phyloP scores from a whole-genome alignment of 345 rosid genomes.

The Leavenworthia alabamica region DNA sequence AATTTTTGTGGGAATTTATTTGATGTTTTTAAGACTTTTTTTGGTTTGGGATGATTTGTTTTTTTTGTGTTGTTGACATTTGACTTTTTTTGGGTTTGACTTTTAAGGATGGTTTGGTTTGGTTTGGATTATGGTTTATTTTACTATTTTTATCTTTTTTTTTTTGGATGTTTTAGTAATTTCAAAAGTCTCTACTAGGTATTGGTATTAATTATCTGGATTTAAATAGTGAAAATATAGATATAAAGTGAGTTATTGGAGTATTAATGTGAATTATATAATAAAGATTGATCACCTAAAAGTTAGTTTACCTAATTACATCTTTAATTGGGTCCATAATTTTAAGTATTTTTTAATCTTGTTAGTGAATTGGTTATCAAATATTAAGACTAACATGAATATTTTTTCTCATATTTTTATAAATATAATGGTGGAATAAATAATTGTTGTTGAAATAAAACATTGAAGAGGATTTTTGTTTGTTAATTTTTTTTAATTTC shows the following conservation, averaged over 20 bases:
- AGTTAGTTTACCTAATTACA: slow-evolving; percentile 3
- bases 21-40: slow-evolving; percentile 16
- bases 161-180: background rate
- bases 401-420: too few relatives aligned
- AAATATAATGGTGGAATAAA: background rate
- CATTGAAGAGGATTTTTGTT: background rate
- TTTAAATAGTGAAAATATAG: too few relatives aligned
- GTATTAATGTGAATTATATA: background rate
- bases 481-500: too few relatives aligned
- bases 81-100: background rate
- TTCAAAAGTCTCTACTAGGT: background rate
- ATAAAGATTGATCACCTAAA: slow-evolving; percentile 20
- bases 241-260: background rate
- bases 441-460: background rate
- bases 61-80: slow-evolving; percentile 9
- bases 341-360: slow-evolving; percentile 13
- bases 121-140: slow-evolving; percentile 15
- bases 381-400: background rate
- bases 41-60: background rate
- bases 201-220: too few relatives aligned
- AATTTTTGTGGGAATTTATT: slow-evolving; percentile 25
- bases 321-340: background rate
- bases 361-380: slow-evolving; percentile 5
- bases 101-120: background rate
- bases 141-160: background rate